phyloP scores from a whole-genome alignment of 441 rosid species.

The Omphalea diandra region DNA sequence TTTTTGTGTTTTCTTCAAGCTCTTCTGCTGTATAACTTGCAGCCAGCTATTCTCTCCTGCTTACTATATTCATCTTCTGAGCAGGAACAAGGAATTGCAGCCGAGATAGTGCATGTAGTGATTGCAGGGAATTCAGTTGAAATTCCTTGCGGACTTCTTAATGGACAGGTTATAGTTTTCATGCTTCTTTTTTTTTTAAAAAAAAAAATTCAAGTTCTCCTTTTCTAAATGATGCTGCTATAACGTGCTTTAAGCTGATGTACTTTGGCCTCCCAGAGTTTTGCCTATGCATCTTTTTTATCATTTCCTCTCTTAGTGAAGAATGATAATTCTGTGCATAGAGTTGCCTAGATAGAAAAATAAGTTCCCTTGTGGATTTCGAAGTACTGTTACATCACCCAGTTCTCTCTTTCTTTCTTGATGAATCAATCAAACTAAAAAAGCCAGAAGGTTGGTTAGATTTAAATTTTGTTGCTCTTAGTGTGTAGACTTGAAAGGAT shows the following conservation, averaged over 20 bases:
- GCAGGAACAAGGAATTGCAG: conserved; percentile 79
- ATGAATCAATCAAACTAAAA: neutral
- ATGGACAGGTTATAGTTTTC: conserved; percentile 56
- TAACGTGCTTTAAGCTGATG: neutral
- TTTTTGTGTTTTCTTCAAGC: conserved; percentile 14
- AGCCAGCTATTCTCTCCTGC: conserved; percentile 18
- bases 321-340: neutral
- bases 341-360: neutral
- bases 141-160: conserved; percentile 63
- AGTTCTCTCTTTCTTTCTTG: neutral
- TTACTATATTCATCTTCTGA: conserved; percentile 23
- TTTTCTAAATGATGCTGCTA: conserved; percentile 6
- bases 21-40: conserved; percentile 10
- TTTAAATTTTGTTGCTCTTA: neutral
- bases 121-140: conserved; percentile 95
- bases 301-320: neutral
- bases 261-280: conserved; percentile 8
- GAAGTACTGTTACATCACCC: neutral
- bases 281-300: neutral
- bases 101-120: conserved; percentile 79
- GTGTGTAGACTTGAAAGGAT: neutral
- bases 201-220: neutral
- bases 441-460: neutral
- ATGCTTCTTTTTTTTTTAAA: conserved; percentile 10
- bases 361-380: neutral